Evolutionary conservation across 2,329 filamentous ascomycete species (phyloP), one percentile per base, ranked within the genome.

Genomic region (Cladosporium sphaerospermum): DNA sequence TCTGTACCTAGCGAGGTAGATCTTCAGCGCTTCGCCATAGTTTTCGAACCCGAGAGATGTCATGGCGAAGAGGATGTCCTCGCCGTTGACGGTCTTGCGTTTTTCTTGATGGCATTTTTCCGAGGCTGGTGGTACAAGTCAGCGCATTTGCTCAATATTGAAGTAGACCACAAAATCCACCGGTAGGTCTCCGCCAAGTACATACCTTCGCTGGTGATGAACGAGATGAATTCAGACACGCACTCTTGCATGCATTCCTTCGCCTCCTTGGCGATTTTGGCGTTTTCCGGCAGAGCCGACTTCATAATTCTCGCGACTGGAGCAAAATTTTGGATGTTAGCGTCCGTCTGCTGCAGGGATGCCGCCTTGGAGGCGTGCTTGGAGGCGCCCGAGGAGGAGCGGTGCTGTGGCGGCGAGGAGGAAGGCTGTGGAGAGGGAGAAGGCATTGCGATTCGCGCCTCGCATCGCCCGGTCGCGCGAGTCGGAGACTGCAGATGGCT

Each of bases 161-260:
- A 13, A 39, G n/a, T n/a, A 18, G n/a, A 14, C 4, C 10, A 39
- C 1, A 28, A 3, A 3, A 18, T 18, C n/a, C 11, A n/a, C 13
- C 5, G 36, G 56, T 56, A 39, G 28, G 16, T 37, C 9, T 4
- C 37, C 23, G 23, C 23, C 23, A 28, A 39, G 48, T 59, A 76
- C 86, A 68, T 72, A 96, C 93, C 93, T 80, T 99, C 93, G 71
- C 92, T 97, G 34, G 93, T 99, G 69, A 99, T 97, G 78, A 99
- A 99, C 6, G 89, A 96, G 77, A 99, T 99, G 73, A 99, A 99
- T 75, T 99, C 93, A 83, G 91, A 96, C 55, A 99, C 93, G 69
- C 93, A 99, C 73, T 99, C 93, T 73, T 99, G 93, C 93, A 99
- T 97, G 75, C 93, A 99, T 71, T 99, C 93, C 73, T 99, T 99